Base-by-base conservation (phyloP, 108 stramenopile species). In the Nannochloropsis salina region DNA sequence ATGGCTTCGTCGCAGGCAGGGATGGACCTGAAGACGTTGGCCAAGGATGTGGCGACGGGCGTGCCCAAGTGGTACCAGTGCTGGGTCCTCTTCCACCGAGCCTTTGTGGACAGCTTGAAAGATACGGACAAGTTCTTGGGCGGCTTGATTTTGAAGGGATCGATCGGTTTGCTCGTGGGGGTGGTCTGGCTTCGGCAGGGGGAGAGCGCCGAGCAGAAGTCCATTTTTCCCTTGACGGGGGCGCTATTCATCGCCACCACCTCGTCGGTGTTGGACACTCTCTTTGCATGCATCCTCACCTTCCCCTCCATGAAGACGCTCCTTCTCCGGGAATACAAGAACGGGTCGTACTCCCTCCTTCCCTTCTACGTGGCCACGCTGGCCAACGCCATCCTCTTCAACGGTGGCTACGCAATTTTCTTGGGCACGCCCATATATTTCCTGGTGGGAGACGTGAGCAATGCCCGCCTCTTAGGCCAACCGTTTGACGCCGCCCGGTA, bases 51-150 rank as follows among this genome's bases (percentile, higher is more conserved):
- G 10, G 42, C 18, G 10, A 18, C 18, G 5, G 41, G 82, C 18
- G 81, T 86, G 11, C 41, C 82, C 3, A 80, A 42, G 44, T 86
- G 81, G 11, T 42, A 82, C 40, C 85, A 86, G 85, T 86, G 85
- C 6, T 74, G 61, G 83, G 44, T 80, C n/a, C 83, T 87, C 9
- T 74, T 84, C 9, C 42, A 42, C 6, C 86, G 86, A 20, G 40
- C 83, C 8, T 21, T 83, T 5, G 82, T 83, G 41, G 86, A 87
- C 51, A 40, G 31, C n/a, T 9, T 84, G 45, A 87, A 87, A 44
- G 86, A 87, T 74, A 44, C 80, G 61, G 83, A 83, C 83, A 87
- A 87, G 86, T 83, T 84, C 22, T 15, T 80, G 74, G 80, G 83
- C 9, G 83, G 47, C 9, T 21, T 87, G 21, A 21, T 45, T 20